A percentile compares a stretch with the other conserved stretches of the same genome.
Conservation (phyloP, 2,329 filamentous ascomycete species). For the Ophiosphaerella korrae region DNA sequence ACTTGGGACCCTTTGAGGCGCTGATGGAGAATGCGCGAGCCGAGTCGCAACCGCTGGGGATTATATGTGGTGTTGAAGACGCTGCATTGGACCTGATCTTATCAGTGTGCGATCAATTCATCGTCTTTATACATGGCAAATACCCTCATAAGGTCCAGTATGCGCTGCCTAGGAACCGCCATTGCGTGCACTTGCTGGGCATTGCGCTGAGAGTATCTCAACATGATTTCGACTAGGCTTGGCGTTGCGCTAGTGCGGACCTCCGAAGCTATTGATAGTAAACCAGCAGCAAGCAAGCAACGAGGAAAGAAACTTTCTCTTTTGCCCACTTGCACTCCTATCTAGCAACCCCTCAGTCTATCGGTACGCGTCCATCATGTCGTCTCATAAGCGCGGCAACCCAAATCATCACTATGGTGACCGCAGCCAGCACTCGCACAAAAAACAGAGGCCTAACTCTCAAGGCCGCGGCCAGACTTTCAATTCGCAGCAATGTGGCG, state of each 20-base stretch:
- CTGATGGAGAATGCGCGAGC: constrained; percentile 91
- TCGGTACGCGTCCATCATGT: constrained; percentile 15
- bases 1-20: constrained; percentile 82
- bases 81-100: constrained; percentile 77
- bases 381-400: constrained; percentile 25
- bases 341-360: too few species aligned
- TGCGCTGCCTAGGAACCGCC: constrained; percentile 58
- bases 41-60: constrained; percentile 77
- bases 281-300: background rate
- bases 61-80: constrained; percentile 94
- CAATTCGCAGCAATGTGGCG: background rate
- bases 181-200: constrained; percentile 40
- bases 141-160: constrained; percentile 80
- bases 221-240: constrained; percentile 4
- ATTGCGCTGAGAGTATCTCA: constrained; percentile 2
- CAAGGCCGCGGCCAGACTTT: background rate
- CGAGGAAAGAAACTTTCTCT: too few species aligned
- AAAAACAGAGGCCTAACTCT: background rate
- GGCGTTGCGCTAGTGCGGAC: constrained; percentile 17
- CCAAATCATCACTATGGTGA: constrained; percentile 26
- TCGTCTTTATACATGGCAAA: background rate
- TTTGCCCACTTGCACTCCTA: too few species aligned
- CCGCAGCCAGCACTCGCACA: background rate
- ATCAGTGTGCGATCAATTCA: constrained; percentile 8
- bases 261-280: background rate